These are phyloP conservation scores for Hammondia hammondi DNA, from an alignment of 169 alveolate genomes.

Conservation along the genomic window DNA sequence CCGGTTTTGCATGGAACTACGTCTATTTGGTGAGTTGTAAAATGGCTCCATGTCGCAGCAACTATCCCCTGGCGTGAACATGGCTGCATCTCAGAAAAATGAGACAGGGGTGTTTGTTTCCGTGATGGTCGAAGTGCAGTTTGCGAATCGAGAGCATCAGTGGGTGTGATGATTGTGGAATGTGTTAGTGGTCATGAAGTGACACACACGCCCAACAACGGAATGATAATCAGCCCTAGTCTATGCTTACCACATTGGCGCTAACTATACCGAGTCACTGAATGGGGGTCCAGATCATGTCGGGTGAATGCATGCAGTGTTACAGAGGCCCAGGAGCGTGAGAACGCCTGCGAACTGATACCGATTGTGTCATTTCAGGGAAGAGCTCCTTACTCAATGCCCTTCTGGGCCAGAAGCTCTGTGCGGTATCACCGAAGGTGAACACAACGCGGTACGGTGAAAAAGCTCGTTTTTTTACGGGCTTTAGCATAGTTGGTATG, in stretches of 20 bases:
- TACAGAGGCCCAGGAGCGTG: neutral
- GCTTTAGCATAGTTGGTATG: too few species aligned
- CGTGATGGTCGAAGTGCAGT: too few species aligned
- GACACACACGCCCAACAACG: neutral
- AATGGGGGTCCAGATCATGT: neutral
- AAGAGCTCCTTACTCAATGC: slow-evolving; percentile 87
- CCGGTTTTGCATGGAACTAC: too few species aligned
- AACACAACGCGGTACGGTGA: slow-evolving; percentile 82
- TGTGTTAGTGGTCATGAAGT: neutral
- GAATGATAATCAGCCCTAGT: too few species aligned
- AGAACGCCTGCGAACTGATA: neutral
- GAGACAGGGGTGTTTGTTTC: neutral
- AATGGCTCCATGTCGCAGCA: too few species aligned
- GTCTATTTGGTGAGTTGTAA: too few species aligned
- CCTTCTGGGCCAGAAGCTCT: slow-evolving; percentile 78
- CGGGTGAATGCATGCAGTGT: neutral
- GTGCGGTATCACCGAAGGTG: slow-evolving; percentile 90
- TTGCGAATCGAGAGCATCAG: too few species aligned
- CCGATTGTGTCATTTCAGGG: slow-evolving; percentile 29
- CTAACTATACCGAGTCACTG: neutral
- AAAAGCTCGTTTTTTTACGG: too few species aligned
- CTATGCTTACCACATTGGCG: neutral
- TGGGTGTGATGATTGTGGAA: neutral
- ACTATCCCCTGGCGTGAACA: too few species aligned
- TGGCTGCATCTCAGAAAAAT: too few species aligned